Conservation (phyloP, 106 monocot genomes). For the Cymbidium sinense region DNA sequence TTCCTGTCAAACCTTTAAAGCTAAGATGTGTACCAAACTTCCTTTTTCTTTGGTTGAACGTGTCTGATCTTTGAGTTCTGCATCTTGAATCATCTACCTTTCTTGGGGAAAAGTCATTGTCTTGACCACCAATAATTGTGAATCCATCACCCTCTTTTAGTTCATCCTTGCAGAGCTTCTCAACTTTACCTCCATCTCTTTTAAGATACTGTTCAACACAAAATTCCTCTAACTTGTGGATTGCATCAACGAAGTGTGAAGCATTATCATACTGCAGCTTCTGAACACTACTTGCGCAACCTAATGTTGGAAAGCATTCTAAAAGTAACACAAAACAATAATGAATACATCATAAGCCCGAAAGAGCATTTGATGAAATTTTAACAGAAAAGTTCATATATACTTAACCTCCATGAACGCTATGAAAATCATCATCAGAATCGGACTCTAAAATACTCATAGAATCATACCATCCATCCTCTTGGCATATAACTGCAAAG, state of each 20-base stretch:
- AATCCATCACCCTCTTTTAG: constrained; percentile 1
- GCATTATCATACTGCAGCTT: constrained; percentile 24
- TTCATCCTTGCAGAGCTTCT: constrained; percentile 7
- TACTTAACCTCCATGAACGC: constrained; percentile 47
- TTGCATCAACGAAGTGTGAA: constrained; percentile 25
- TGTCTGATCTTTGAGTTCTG: constrained; percentile 11
- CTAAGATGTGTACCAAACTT: constrained; percentile 19
- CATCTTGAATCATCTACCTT: constrained; percentile 26
- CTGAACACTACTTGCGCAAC: constrained; percentile 21
- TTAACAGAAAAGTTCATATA: neutral
- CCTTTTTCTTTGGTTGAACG: constrained; percentile 9
- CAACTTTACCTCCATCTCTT: constrained; percentile 17
- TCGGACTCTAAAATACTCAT: constrained; percentile 41
- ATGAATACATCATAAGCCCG: neutral
- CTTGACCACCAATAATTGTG: constrained; percentile 1
- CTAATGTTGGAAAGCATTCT: constrained; percentile 45
- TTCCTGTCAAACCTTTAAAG: constrained; percentile 22
- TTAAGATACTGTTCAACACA: constrained; percentile 12
- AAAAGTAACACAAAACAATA: constrained; percentile 4
- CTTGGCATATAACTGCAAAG: constrained; percentile 35
- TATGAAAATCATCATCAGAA: constrained; percentile 54
- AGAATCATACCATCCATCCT: constrained; percentile 61
- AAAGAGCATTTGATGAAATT: constrained; percentile 1
- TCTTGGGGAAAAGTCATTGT: constrained; percentile 20
- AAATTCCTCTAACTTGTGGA: constrained; percentile 23